These are phyloP conservation scores for Celoporthe dispersa DNA, from an alignment of 2,329 filamentous ascomycete species.

Conservation along the genomic window DNA sequence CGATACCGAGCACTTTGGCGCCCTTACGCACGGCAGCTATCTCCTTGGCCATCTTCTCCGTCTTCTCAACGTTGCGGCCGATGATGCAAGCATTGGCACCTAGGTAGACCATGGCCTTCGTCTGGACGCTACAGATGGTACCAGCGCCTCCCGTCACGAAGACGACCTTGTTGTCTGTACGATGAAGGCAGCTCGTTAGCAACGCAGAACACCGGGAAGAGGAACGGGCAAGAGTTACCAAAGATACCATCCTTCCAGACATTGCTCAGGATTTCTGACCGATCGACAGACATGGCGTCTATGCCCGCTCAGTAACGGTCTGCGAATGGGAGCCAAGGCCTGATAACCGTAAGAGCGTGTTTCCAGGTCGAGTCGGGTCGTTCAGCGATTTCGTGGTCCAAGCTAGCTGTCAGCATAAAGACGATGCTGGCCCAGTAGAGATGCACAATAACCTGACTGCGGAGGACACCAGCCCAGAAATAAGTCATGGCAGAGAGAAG, in stretches of 20 bases:
- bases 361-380: not conserved
- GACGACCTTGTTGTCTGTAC: constrained; percentile 78
- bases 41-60: constrained; percentile 76
- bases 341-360: not conserved
- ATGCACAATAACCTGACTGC: constrained; percentile 17
- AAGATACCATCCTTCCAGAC: constrained; percentile 90
- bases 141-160: constrained; percentile 96
- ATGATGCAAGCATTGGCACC: constrained; percentile 95
- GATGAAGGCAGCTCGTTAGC: not conserved
- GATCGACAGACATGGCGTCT: constrained; percentile 30
- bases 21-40: constrained; percentile 80
- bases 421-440: constrained; percentile 25
- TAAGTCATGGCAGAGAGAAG: constrained; percentile 14
- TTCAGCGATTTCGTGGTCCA: constrained; percentile 20
- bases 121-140: constrained; percentile 92
- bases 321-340: not conserved
- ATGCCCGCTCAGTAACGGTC: not conserved
- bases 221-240: constrained; percentile 52
- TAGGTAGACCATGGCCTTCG: constrained; percentile 85
- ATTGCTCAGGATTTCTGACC: constrained; percentile 75
- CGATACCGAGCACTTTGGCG: constrained; percentile 85
- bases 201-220: not conserved
- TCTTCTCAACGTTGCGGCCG: constrained; percentile 88
- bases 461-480: constrained; percentile 14
- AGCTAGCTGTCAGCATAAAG: constrained; percentile 20